phyloP scores from a whole-genome alignment of 768 basidiomycete species.

The Jaapia argillacea region DNA sequence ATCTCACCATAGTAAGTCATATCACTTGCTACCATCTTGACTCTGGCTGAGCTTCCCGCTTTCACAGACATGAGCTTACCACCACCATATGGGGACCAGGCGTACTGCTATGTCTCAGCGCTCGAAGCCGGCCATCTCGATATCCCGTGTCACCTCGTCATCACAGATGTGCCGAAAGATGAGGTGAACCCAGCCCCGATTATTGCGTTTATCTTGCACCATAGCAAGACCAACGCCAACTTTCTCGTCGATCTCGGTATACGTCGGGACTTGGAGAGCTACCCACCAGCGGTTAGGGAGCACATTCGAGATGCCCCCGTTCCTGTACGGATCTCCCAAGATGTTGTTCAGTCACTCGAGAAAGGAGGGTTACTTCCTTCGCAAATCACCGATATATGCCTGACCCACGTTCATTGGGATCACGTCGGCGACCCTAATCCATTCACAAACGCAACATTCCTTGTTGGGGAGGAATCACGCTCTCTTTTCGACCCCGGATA shows the following conservation, averaged over 20 bases:
- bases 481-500: constrained; percentile 28
- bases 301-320: no score
- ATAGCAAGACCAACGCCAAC: constrained; percentile 28
- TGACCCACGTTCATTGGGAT: constrained; percentile 46
- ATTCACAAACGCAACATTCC: constrained; percentile 36
- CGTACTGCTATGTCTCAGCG: constrained; percentile 44
- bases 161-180: constrained; percentile 23
- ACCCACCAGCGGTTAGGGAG: no score
- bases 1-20: no score
- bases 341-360: constrained; percentile 34
- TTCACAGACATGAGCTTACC: constrained; percentile 29
- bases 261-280: constrained; percentile 34
- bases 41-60: no score
- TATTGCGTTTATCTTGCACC: constrained; percentile 42
- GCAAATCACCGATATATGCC: constrained; percentile 32
- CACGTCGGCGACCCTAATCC: constrained; percentile 30
- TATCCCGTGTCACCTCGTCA: constrained; percentile 26
- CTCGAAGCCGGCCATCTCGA: constrained; percentile 39
- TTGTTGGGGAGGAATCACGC: constrained; percentile 33
- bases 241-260: constrained; percentile 47
- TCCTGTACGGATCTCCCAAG: constrained; percentile 15
- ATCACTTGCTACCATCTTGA: no score
- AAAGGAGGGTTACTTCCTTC: constrained; percentile 37
- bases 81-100: constrained; percentile 28
- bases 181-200: constrained; percentile 27